Evolutionary conservation across 495 filamentous ascomycete species (phyloP), one percentile per base, ranked within the genome.

Genomic region (Lentithecium fluviatile): DNA sequence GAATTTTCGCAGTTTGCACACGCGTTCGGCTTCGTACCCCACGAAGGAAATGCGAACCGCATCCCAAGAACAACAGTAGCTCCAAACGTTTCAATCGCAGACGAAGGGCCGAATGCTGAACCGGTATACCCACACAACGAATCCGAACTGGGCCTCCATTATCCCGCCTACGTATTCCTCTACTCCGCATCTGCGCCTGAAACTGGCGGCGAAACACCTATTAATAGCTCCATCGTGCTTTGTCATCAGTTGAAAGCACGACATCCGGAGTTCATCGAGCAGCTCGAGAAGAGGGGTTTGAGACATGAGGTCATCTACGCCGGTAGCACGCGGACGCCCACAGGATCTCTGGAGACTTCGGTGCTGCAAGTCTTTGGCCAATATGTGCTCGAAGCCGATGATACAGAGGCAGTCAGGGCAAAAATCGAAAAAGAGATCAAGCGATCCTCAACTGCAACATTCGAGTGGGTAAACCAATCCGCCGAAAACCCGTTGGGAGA

Each of bases 91-190:
- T 49, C 58, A 15, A 61, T 38, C 15, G 58, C 58, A 24, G 55
- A 61, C 20, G 58, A 61, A 40, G 49, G 57, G 4, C 50, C 58
- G 26, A 61, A 54, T 38, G 55, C 58, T 20, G 49, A 61, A 20
- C 58, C 58, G 36, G 42, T 61, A 19, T 61, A 61, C 29, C 58
- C 58, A 17, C 58, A 61, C 24, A 61, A 61, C 34, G 58, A 61
- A 42, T 61, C 55, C 26, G 58, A 49, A 15, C 42, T 61, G 23
- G 55, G 58, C 26, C 58, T 49, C 6, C 50, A 61, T 38, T 61
- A 54, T 29, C 58, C 58, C 12, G 46, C 48, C 13, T 60, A 60
- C 23, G 51, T 55, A 10, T 45, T 61, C 26, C 55, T 61, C 26
- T 61, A 21, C 29, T 61, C 49, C 20, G 20, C 37, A 13, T 24